These are phyloP conservation scores for Xylariaceae sp. DNA, from an alignment of 2,329 filamentous ascomycete genomes.

Conservation along the genomic window DNA sequence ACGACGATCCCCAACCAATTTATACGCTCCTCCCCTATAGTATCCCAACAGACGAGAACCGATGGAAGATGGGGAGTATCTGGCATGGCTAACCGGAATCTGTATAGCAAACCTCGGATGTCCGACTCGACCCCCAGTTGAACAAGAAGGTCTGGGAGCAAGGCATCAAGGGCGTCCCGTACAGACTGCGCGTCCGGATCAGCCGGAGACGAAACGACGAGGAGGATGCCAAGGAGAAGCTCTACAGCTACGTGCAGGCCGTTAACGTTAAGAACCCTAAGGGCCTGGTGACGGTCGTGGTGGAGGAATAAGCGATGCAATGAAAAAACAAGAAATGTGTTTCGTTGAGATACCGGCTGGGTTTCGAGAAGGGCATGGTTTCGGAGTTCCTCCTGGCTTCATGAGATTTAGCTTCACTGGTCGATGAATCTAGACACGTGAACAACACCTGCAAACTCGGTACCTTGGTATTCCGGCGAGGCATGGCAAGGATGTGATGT, in stretches of 20 bases:
- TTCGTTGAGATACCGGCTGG: slow-evolving; percentile 38
- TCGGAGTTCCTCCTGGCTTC: slow-evolving; percentile 46
- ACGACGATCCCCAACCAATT: slow-evolving; percentile 48
- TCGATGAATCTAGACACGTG: slow-evolving; percentile 46
- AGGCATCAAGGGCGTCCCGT: slow-evolving; percentile 98
- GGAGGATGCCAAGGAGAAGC: slow-evolving; percentile 99
- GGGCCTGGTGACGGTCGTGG: slow-evolving; percentile 90
- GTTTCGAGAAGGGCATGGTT: slow-evolving; percentile 48
- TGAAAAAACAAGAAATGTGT: slow-evolving; percentile 33
- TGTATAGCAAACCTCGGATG: slow-evolving; percentile 86
- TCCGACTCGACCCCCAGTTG: slow-evolving; percentile 96
- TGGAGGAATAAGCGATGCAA: slow-evolving; percentile 76
- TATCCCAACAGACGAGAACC: background rate
- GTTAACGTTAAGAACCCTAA: slow-evolving; percentile 99
- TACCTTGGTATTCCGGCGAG: background rate
- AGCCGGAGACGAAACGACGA: slow-evolving; percentile 99
- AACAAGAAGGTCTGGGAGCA: slow-evolving; percentile 99
- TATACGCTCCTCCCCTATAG: background rate
- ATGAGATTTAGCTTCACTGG: slow-evolving; percentile 48
- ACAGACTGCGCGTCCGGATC: slow-evolving; percentile 96
- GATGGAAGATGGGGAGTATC: background rate
- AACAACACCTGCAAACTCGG: slow-evolving; percentile 19
- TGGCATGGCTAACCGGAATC: slow-evolving; percentile 23
- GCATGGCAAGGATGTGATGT: background rate
- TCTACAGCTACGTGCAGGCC: slow-evolving; percentile 99